Evolutionary conservation across 257 asterid genomes (phyloP), one percentile per base, ranked within the genome.

Genomic region (Gentiana macrophylla): DNA sequence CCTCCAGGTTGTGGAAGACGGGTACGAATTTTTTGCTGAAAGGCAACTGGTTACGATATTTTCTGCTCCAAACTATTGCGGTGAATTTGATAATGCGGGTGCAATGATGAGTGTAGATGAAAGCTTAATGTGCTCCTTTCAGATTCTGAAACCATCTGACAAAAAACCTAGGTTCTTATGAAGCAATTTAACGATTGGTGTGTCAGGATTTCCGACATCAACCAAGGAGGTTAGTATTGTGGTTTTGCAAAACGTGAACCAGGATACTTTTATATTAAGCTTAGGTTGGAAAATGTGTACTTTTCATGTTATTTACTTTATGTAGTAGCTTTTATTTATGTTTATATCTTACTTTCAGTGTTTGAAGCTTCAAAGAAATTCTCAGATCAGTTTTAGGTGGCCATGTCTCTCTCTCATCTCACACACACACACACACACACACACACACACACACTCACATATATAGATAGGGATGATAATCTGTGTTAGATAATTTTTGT

Each of bases 51-150:
- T 69, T 13, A 69, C 74, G 8, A 63, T 69, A 63, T 69, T 69
- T 41, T 69, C 69, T 34, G 74, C 74, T 35, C 74, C 74, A 36
- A 69, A 69, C 49, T 69, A 69, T 55, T 70, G 75, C 52, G 75
- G 75, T 3, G 76, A 70, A 65, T 70, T 70, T 35, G 71, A 70
- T 48, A 70, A 70, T 63, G 76, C 76, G 11, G 76, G 76, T 55
- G 76, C 76, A 0, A 38, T 65, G 67, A 70, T 70, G 71, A 70
- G 67, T 61, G 76, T 70, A 55, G 76, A 70, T 53, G 76, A 65
- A 61, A 70, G 70, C 56, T 55, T 70, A 12, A 61, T 70, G 72
- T 70, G 76, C 64, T 65, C 76, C 37, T 70, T 70, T 55, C 72
- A 70, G 66, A 70, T 70, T 61, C 50, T 70, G 63, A 70, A 62